Evolutionary conservation across 2,329 filamentous ascomycete species (phyloP), one percentile per base, ranked within the genome.

Genomic region (Cryoendolithus antarcticus): DNA sequence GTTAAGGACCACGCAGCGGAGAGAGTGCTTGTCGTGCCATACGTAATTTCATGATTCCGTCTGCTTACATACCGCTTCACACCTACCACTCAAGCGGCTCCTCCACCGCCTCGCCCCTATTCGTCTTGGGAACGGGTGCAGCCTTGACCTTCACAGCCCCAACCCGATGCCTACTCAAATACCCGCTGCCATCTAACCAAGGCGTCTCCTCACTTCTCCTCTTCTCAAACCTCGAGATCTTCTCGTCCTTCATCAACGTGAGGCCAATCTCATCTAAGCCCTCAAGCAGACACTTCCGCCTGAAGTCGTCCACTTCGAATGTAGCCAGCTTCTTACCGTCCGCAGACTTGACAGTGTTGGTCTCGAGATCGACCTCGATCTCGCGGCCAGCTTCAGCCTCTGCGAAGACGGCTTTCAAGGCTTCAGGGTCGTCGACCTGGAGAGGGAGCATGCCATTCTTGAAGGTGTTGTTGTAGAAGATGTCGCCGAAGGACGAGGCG

Each of bases 391-490:
- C 82, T 30, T 71, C 71, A 28, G 88, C 88, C 62, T 93, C 84
- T 19, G 70, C 75, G 30, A 82, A 79, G 47, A 96, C 78, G 45
- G 70, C 71, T 32, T 82, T 71, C 3, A 95, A 67, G 27, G 74
- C 70, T 1, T 64, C 68, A 48, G 76, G 64, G 60, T 89, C 77
- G 27, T 72, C 66, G 57, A 96, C 82, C 43, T 72, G 65, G 44
- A 96, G 77, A 35, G 89, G 88, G 47, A 96, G 70, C 91, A 96
- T 96, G 67, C 89, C 89, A 69, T 98, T 98, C 74, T 98, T 96
- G 75, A 95, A 96, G n/a, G 83, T 91, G 71, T 98, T 98, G 76
- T 94, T 95, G 76, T 89, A 93, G 77, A 95, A 95, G 62, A 98
- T 98, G 57, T 93, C 86, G 42, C 82, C 83, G 50, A 75, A 84